Evolutionary conservation across 805 yeast species (phyloP).

Genomic region (Pichia kluyveri): DNA sequence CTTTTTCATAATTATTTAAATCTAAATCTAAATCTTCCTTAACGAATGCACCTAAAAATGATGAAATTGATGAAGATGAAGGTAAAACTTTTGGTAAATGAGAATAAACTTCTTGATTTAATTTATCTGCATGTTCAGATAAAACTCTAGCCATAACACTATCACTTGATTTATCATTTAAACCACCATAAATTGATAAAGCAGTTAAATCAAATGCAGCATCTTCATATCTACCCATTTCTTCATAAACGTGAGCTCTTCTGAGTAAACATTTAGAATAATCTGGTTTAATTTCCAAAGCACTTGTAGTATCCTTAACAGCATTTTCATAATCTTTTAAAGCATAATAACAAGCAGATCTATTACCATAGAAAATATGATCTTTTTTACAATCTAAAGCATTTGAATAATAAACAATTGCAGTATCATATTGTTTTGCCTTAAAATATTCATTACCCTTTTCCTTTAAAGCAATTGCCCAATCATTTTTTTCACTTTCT

Average conservation of each 20-base stretch:
- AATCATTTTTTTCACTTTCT: constrained; percentile 44
- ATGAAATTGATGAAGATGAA: constrained; percentile 71
- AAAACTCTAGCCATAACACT: constrained; percentile 79
- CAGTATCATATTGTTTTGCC: constrained; percentile 58
- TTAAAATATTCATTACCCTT: constrained; percentile 82
- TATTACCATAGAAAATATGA: constrained; percentile 86
- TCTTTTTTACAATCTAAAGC: constrained; percentile 73
- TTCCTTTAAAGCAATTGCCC: constrained; percentile 74
- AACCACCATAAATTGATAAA: constrained; percentile 76
- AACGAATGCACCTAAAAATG: constrained; percentile 83
- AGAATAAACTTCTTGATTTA: constrained; percentile 53
- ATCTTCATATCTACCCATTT: constrained; percentile 65
- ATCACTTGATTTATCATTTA: constrained; percentile 64
- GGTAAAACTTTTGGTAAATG: constrained; percentile 53
- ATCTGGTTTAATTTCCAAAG: constrained; percentile 78
- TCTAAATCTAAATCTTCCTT: constrained; percentile 38
- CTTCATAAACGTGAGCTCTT: constrained; percentile 89
- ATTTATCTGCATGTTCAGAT: constrained; percentile 66
- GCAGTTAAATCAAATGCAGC: constrained; percentile 91
- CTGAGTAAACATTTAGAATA: constrained; percentile 87
- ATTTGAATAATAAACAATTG: constrained; percentile 67
- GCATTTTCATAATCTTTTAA: constrained; percentile 74
- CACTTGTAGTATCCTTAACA: constrained; percentile 78
- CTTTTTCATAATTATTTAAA: constrained; percentile 40
- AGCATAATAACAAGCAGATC: constrained; percentile 93